Base-by-base conservation (phyloP, 768 basidiomycete genomes). In the Clathrus columnatus region DNA sequence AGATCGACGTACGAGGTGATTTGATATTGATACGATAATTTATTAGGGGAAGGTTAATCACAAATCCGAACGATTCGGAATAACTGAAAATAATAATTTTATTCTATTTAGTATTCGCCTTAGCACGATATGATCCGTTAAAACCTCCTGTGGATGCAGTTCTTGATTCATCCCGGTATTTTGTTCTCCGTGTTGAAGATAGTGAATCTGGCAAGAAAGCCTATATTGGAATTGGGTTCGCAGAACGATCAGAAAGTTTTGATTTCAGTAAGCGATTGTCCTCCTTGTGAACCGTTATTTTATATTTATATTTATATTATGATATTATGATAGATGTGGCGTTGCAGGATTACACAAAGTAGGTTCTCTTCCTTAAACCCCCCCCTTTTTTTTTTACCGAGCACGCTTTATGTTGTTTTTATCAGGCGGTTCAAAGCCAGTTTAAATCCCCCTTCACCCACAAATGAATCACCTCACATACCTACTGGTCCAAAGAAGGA, bases 91-190 rank as follows among this genome's bases (percentile, higher is more conserved):
- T n/a, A n/a, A n/a, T n/a, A n/a, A n/a, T n/a, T n/a, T n/a, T n/a
- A n/a, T n/a, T 47, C 26, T n/a, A 41, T n/a, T n/a, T 68, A 88
- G 90, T 89, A 54, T 97, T 97, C 72, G 94, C 94, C 43, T 84
- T 80, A 60, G 83, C 91, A 16, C 80, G 80, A 44, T 97, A 96
- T 64, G 85, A 89, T 63, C 75, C 83, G 16, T 70, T 78, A 44
- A 83, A 82, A 56, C 89, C 91, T 4, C 84, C 80, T 26, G 89
- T 97, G n/a, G 93, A 97, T 61, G 87, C 90, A n/a, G 92, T 94
- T 16, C 75, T 96, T 24, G 93, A 97, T 67, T 94, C 91, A 1
- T 94, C 92, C 10, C 82, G 93, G 48, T 97, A 97, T 67, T 97
- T 97, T 65, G 93, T 95, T 16, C 74, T 96, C 42, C 79, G 91